These are phyloP conservation scores for Alternaria infectoria DNA, from an alignment of 2,329 filamentous ascomycete species.

Conservation along the genomic window DNA sequence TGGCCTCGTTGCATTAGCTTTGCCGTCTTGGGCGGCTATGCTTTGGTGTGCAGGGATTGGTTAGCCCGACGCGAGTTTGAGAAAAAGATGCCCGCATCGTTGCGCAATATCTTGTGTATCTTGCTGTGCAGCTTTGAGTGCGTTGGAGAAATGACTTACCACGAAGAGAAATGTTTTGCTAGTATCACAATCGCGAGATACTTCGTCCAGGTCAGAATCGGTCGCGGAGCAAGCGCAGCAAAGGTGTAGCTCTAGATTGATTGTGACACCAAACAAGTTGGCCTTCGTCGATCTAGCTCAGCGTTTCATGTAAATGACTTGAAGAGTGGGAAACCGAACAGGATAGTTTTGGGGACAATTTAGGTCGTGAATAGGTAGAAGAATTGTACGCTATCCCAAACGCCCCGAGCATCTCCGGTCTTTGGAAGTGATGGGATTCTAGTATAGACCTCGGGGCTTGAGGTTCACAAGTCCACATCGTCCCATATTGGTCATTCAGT, in stretches of 20 bases:
- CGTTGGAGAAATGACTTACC: not conserved
- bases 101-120: slow-evolving; percentile 2
- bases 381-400: not conserved
- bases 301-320: slow-evolving; percentile 2
- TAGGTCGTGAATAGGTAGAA: not conserved
- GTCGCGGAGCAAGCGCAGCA: not conserved
- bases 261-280: not conserved
- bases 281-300: not conserved
- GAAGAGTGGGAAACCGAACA: not conserved
- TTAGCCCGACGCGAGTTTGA: not conserved
- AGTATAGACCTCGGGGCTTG: not conserved
- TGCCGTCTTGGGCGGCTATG: not conserved
- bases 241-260: not conserved
- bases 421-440: not conserved
- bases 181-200: not conserved
- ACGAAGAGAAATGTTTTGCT: not conserved
- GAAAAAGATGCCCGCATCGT: slow-evolving; percentile 2
- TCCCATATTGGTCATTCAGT: not conserved
- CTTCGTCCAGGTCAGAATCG: not conserved
- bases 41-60: not conserved
- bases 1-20: slow-evolving; percentile 15
- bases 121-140: not conserved
- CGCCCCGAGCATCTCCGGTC: not conserved
- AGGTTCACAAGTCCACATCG: not conserved
- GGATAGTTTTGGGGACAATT: not conserved